Evolutionary conservation across 1,284 basidiomycete genomes (phyloP).

Genomic region (Heliocybe sulcata): DNA sequence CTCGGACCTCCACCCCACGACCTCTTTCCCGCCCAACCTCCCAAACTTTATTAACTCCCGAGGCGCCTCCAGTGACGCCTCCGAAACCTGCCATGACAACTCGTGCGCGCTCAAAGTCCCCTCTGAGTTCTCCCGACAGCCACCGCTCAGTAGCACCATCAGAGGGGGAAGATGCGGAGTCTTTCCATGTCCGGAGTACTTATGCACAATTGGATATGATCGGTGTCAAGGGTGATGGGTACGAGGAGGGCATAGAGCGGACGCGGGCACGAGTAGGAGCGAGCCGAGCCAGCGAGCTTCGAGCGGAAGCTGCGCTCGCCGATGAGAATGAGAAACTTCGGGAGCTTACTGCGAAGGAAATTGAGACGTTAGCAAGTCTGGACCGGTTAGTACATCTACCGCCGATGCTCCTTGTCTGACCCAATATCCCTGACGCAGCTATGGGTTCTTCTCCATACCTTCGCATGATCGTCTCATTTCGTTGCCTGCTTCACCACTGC

Average conservation of each 20-base stretch:
- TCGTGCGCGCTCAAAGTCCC: constrained; percentile 12
- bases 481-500: constrained; percentile 56
- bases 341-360: constrained; percentile 57
- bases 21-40: background rate
- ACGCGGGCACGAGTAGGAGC: constrained; percentile 78
- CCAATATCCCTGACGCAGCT: constrained; percentile 37
- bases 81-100: constrained; percentile 5
- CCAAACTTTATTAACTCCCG: background rate
- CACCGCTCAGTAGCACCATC: constrained; percentile 57
- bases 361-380: constrained; percentile 60
- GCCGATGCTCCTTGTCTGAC: constrained; percentile 6
- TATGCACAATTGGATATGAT: constrained; percentile 81
- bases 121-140: constrained; percentile 33
- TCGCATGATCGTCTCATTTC: constrained; percentile 75
- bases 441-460: constrained; percentile 76
- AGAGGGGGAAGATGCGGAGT: constrained; percentile 77
- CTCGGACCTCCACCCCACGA: constrained; percentile 3
- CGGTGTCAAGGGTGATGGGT: constrained; percentile 89
- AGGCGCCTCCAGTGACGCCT: background rate
- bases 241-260: constrained; percentile 85
- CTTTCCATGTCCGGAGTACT: constrained; percentile 82
- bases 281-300: constrained; percentile 50
- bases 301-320: constrained; percentile 46
- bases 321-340: constrained; percentile 50
- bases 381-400: constrained; percentile 58